These are phyloP conservation scores for Melanogaster broomeanus DNA, from an alignment of 768 basidiomycete genomes.

Conservation along the genomic window DNA sequence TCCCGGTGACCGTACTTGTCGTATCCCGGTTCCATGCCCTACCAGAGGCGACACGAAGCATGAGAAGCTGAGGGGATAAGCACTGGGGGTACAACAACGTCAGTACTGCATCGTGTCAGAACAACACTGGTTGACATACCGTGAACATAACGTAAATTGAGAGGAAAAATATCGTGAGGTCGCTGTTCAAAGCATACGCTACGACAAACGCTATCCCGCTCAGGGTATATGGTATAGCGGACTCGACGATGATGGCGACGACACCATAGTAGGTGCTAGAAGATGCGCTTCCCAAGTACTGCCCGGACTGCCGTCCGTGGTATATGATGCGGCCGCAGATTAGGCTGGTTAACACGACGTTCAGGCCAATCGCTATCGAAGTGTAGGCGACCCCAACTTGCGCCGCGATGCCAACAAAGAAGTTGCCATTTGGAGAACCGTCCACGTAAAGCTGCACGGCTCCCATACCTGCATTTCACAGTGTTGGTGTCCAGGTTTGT, in stretches of 20 bases:
- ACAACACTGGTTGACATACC: not conserved
- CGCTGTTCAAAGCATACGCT: constrained; percentile 1
- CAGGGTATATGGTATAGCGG: constrained; percentile 5
- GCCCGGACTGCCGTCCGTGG: not conserved
- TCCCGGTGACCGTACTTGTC: not conserved
- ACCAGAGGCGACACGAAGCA: constrained; percentile 11
- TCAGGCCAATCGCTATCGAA: constrained; percentile 7
- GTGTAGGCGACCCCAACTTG: constrained; percentile 8
- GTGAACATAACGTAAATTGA: constrained; percentile 16
- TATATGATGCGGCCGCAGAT: constrained; percentile 4
- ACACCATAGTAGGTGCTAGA: not conserved
- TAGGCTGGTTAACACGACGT: not conserved
- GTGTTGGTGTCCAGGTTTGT: not conserved
- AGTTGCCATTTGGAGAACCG: not conserved
- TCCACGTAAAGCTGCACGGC: not conserved
- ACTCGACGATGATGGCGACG: constrained; percentile 4
- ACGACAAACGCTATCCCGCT: constrained; percentile 9
- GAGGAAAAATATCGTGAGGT: constrained; percentile 6
- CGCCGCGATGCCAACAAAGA: constrained; percentile 3
- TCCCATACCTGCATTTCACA: not conserved
- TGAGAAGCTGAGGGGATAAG: constrained; percentile 15
- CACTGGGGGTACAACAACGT: constrained; percentile 1
- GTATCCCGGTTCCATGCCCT: constrained; percentile 8
- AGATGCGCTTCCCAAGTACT: not conserved
- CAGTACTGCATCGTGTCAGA: not conserved